Base-by-base conservation (phyloP, 768 basidiomycete species). In the Cyathus striatus region DNA sequence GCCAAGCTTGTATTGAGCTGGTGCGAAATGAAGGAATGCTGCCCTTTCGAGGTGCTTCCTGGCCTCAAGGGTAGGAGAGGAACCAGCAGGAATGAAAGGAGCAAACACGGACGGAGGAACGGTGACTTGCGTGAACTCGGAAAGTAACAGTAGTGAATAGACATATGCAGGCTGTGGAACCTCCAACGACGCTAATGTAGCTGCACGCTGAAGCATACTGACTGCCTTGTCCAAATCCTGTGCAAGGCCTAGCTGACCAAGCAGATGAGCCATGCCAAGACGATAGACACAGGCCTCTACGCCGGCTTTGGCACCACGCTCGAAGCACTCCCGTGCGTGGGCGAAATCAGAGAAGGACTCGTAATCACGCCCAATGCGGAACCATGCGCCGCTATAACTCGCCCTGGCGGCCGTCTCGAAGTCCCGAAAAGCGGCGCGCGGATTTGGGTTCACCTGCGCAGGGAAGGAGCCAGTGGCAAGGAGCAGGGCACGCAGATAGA, bases 1-100 rank as follows among this genome's bases (percentile, higher is more conserved):
- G 0, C 93, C 95, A 27, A 92, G 78, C 64, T 95, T 96, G 71
- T 92, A 94, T 55, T 94, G 92, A 0, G 88, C 86, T 0, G 91
- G 86, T 0, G 87, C 72, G 54, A 90, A 95, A 42, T 81, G 77
- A 16, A 96, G 76, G 60, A 78, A 92, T 0, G 94, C 94, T 0
- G 92, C 84, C 3, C 83, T 75, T 55, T 95, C 90, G 23, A 97
- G 73, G 52, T 86, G 79, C 34, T 76, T 74, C 9, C 85, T 76
- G 0, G 92, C 87, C 56, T 90, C 87, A 36, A 73, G 64, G 55
- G 66, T 23, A 62, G 64, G 55, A 4, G 70, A 64, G 23, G 70
- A 73, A 27, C 69, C 68, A 0, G 73, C 66, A 0, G 83, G 77
- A 26, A 85, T 68, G 50, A 73, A 68, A 3, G 81, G 74, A 1